A percentile compares a stretch with the other conserved stretches of the same genome.
These are phyloP conservation scores for Pseudonitzschia multiseries DNA, from an alignment of 108 stramenopile genomes.

Conservation along the genomic window DNA sequence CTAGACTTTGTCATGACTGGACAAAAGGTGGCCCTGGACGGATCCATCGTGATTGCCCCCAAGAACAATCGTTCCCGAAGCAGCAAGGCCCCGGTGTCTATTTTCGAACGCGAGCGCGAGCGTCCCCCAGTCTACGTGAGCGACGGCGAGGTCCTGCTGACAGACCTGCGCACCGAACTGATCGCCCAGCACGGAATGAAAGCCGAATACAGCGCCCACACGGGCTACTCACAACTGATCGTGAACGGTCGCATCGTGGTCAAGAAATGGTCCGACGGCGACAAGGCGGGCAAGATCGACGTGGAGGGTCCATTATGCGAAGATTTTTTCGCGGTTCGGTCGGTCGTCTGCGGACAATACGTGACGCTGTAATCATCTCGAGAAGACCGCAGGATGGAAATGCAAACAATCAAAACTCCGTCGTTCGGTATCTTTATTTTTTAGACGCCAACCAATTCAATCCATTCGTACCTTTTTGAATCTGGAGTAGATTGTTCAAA, in stretches of 20 bases:
- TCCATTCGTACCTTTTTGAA: too few species aligned
- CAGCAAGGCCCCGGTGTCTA: neutral
- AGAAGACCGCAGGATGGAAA: neutral
- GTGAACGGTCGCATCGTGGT: conserved; percentile 81
- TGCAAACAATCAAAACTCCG: too few species aligned
- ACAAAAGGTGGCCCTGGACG: conserved; percentile 82
- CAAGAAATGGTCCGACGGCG: conserved; percentile 40
- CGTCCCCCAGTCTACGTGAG: conserved; percentile 79
- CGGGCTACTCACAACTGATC: conserved; percentile 73
- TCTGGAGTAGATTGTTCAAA: too few species aligned
- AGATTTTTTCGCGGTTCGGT: conserved; percentile 78
- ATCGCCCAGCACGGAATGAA: conserved; percentile 82
- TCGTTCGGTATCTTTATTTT: too few species aligned
- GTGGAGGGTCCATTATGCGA: conserved; percentile 89
- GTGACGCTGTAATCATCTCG: conserved; percentile 35
- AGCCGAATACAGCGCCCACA: conserved; percentile 80
- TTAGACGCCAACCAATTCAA: too few species aligned
- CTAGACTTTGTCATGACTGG: conserved; percentile 84
- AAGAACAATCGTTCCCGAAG: conserved; percentile 13
- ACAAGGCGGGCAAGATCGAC: conserved; percentile 64
- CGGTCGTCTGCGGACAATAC: conserved; percentile 74
- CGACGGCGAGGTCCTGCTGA: conserved; percentile 84
- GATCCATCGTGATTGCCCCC: conserved; percentile 84
- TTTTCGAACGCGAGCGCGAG: conserved; percentile 37
- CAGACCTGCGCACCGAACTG: conserved; percentile 83